Percentiles rank a stretch among this genome's conserved stretches.
These are phyloP conservation scores for Penicillium diatomitis DNA, from an alignment of 495 filamentous ascomycete species.

Conservation along the genomic window DNA sequence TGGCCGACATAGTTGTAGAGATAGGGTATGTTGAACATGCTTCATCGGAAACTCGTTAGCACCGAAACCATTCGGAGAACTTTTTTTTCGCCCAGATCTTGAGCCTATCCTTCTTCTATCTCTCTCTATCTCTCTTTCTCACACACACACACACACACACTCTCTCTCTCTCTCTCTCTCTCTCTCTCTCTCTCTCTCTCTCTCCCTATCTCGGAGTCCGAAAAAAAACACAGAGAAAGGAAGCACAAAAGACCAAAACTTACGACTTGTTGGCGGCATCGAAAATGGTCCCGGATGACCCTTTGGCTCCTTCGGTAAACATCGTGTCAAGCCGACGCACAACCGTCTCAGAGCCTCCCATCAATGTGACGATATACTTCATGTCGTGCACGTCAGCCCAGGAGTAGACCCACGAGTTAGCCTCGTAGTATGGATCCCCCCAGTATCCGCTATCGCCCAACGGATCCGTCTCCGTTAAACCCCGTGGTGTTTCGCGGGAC, in stretches of 20 bases:
- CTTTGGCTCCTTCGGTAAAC: constrained; percentile 37
- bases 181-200: no score
- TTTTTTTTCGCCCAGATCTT: no score
- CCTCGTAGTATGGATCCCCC: constrained; percentile 55
- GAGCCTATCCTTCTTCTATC: no score
- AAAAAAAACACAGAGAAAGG: background rate
- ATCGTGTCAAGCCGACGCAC: constrained; percentile 32
- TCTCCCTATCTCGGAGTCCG: no score
- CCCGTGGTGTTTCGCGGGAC: constrained; percentile 49
- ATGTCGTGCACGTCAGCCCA: constrained; percentile 65
- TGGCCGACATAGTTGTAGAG: constrained; percentile 59
- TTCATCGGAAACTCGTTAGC: background rate
- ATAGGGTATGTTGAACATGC: constrained; percentile 58
- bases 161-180: no score
- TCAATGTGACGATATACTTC: constrained; percentile 43
- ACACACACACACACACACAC: no score
- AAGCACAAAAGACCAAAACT: constrained; percentile 2
- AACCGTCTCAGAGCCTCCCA: constrained; percentile 42
- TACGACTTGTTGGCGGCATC: constrained; percentile 61
- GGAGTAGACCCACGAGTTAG: constrained; percentile 58
- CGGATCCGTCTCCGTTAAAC: constrained; percentile 51
- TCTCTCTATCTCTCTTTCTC: no score
- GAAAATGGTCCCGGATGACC: constrained; percentile 49
- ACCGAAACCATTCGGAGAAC: no score
- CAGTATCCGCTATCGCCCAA: constrained; percentile 49